A percentile compares a stretch with the other conserved stretches of the same genome.
Evolutionary conservation across 768 basidiomycete species (phyloP).

Genomic region (Pluteus cervinus): DNA sequence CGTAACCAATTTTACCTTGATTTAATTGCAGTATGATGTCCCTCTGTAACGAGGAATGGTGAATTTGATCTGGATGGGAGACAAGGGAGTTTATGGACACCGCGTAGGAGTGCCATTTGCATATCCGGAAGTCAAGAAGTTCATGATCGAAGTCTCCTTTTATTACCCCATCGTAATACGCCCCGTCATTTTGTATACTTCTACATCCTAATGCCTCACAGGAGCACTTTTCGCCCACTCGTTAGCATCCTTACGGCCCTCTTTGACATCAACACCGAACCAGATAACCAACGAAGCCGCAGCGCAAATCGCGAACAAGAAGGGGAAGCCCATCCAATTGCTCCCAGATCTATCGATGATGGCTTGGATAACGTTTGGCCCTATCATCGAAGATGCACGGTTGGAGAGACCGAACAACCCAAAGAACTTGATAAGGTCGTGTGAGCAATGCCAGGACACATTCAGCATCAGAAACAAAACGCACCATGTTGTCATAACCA

Average conservation of each 20-base stretch:
- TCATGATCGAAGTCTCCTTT: too few species aligned
- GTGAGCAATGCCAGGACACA: background rate
- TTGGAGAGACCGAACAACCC: conserved; percentile 82
- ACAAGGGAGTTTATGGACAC: too few species aligned
- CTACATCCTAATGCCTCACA: too few species aligned
- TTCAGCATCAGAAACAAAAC: background rate
- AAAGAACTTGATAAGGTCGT: conserved; percentile 57
- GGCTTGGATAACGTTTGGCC: conserved; percentile 79
- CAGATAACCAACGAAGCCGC: conserved; percentile 70
- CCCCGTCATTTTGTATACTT: too few species aligned
- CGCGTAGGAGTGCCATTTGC: too few species aligned
- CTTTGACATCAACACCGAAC: conserved; percentile 62
- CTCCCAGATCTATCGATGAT: conserved; percentile 68
- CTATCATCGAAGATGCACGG: conserved; percentile 82
- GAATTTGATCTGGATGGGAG: too few species aligned
- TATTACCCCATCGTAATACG: too few species aligned
- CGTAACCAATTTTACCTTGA: too few species aligned
- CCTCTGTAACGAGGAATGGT: too few species aligned
- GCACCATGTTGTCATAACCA: conserved; percentile 75
- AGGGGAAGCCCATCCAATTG: conserved; percentile 84
- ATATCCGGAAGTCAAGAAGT: too few species aligned
- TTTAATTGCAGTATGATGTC: too few species aligned
- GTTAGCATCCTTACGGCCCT: conserved; percentile 57
- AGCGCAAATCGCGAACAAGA: conserved; percentile 68
- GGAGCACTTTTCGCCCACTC: conserved; percentile 57